Evolutionary conservation across 2,329 filamentous ascomycete genomes (phyloP), one percentile per base, ranked within the genome.

Genomic region (Cladosporium austrohemisphaericum): DNA sequence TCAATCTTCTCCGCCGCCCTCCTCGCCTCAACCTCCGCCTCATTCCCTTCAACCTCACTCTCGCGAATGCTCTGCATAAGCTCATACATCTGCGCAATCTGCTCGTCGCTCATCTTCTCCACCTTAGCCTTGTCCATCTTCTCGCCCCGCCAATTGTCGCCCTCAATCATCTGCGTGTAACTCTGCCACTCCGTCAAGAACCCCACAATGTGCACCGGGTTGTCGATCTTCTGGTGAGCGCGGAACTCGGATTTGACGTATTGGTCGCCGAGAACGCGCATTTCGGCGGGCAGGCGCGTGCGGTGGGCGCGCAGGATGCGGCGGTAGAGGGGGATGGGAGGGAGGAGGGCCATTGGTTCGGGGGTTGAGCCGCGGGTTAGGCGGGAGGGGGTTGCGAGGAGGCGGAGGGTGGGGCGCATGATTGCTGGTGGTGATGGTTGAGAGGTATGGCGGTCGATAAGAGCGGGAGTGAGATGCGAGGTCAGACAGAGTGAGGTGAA

Each of bases 151-250:
- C 93, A 97, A 0, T 77, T 68, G 46, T 95, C 85, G 0, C 91
- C 92, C 64, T 97, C 92, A 13, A 98, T 73, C 65, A 89, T 84
- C 66, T 98, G 92, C 2, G 90, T 91, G 65, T 97, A 98, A 45
- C 88, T 73, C 68, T 98, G 93, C 92, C 92, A 98, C 68, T 97
- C 91, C 0, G 88, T 92, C 59, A 98, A 76, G 68, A 98, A 98
- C 1, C 92, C 93, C 60, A 97, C 89, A 70, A 98, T 81, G 65
- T 97, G 92, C 20, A 88, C 80, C 0, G 93, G 91, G 62, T 97
- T 97, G 52, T 97, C 92, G 41, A 94, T 81, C 26, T 82, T 77
- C 52, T 79, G 79, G 64, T 97, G 93, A 1, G 86, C 85, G 52
- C 88, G 79, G 60, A 97, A 98, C 72, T 98, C 93, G 37, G 83